These are phyloP conservation scores for Akanthomyces uredinophilus DNA, from an alignment of 2,329 filamentous ascomycete genomes.

Conservation along the genomic window DNA sequence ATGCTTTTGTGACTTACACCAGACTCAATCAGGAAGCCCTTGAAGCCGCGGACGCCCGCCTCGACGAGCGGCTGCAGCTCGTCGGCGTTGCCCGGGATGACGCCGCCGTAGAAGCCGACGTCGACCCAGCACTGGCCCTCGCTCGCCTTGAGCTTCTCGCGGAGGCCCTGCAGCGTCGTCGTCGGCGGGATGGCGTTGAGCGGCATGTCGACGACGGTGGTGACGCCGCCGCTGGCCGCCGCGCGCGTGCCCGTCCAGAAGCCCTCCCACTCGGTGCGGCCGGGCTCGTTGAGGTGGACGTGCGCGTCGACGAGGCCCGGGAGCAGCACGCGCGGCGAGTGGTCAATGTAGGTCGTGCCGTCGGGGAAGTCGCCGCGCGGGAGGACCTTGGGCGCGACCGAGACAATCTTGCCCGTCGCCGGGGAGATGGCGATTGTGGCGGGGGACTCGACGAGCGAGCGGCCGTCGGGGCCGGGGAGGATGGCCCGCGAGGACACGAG, in stretches of 20 bases:
- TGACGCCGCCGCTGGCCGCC: constrained; percentile 91
- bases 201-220: constrained; percentile 96
- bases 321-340: constrained; percentile 78
- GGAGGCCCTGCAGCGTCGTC: constrained; percentile 75
- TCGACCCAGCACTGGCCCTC: constrained; percentile 93
- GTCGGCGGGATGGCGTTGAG: constrained; percentile 95
- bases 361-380: constrained; percentile 66
- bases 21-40: constrained; percentile 95
- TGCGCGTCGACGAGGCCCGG: constrained; percentile 95
- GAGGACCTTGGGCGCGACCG: constrained; percentile 68
- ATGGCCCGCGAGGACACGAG: constrained; percentile 81
- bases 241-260: constrained; percentile 93
- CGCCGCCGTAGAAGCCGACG: constrained; percentile 95
- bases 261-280: constrained; percentile 96
- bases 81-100: constrained; percentile 81
- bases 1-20: constrained; percentile 60
- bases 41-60: constrained; percentile 88
- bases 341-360: constrained; percentile 70
- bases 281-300: constrained; percentile 95
- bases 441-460: constrained; percentile 59
- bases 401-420: constrained; percentile 75
- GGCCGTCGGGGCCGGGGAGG: constrained; percentile 61
- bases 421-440: constrained; percentile 79
- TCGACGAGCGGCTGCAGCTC: constrained; percentile 77
- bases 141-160: constrained; percentile 81